Base-by-base conservation (phyloP, 306 rosid genomes). In the Ziziphus jujuba region DNA sequence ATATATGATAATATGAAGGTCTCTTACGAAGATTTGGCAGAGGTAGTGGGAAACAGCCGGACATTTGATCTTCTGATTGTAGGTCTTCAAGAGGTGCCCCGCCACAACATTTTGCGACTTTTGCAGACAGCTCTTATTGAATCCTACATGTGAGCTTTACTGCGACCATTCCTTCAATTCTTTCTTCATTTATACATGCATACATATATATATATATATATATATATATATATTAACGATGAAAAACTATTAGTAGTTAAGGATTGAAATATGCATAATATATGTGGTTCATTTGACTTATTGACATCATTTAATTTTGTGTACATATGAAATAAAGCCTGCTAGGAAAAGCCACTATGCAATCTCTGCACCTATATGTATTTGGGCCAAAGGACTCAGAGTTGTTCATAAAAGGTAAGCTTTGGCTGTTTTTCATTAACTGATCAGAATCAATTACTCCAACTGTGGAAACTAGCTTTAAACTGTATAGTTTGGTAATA, bases 81-180 rank as follows among this genome's bases (percentile, higher is more conserved):
- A 38, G 97, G 97, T 7, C 83, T 91, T 59, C 97, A 91, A 75
- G 97, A 91, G 48, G 92, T 81, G 58, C 95, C 97, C 8, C 69
- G 84, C 24, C 67, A 74, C 12, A 70, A 82, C 58, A 71, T 86
- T 38, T 79, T 64, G 35, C 55, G 63, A 25, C 54, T 77, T 33
- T 67, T 87, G 50, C 72, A 79, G 43, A 75, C 67, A 20, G 76
- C 76, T 67, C 60, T 90, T 16, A 48, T 40, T 63, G 77, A 74
- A 54, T 84, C 77, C 65, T 88, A 88, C 79, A 69, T 28, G 97
- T 84, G 80, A 71, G 80, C 21, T 4, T 5, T 48, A 12, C 2
- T 47, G 33, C 17, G 7, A 65, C n/a, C 7, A 2, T 16, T 25
- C 20, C 14, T 43, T 56, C 17, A n/a, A 7, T 16, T 12, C 13